These are phyloP conservation scores for Aspergillus cejpii DNA, from an alignment of 2,329 filamentous ascomycete species.

Conservation along the genomic window DNA sequence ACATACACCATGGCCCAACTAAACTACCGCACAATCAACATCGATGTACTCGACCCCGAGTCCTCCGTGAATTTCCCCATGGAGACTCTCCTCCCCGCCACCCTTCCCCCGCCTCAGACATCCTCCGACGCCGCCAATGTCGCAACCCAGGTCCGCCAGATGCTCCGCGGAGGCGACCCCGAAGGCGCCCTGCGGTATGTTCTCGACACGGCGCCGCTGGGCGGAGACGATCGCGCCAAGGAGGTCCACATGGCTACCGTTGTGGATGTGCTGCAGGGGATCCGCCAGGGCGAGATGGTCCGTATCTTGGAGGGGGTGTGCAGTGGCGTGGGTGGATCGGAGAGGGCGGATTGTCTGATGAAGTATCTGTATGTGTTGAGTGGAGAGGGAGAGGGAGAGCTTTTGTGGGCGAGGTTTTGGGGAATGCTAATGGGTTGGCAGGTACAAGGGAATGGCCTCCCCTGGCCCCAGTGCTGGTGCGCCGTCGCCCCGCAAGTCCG, in stretches of 20 bases:
- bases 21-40: slow-evolving; percentile 84
- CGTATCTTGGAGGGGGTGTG: slow-evolving; percentile 79
- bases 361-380: slow-evolving; percentile 97
- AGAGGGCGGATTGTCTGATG: slow-evolving; percentile 87
- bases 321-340: slow-evolving; percentile 67
- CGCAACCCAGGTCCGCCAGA: slow-evolving; percentile 74
- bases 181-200: slow-evolving; percentile 80
- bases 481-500: slow-evolving; percentile 46
- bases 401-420: slow-evolving; percentile 14
- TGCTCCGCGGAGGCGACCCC: slow-evolving; percentile 76
- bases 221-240: slow-evolving; percentile 51
- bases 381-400: too few species aligned
- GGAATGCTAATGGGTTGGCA: slow-evolving; percentile 32
- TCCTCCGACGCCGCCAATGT: slow-evolving; percentile 73
- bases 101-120: slow-evolving; percentile 59
- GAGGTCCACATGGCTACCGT: slow-evolving; percentile 82
- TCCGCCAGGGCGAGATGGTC: slow-evolving; percentile 93
- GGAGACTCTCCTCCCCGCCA: slow-evolving; percentile 70
- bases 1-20: slow-evolving; percentile 38
- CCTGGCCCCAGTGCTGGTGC: slow-evolving; percentile 34
- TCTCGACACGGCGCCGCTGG: slow-evolving; percentile 74
- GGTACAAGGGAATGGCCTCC: slow-evolving; percentile 81
- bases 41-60: slow-evolving; percentile 85
- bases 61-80: slow-evolving; percentile 88
- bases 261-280: slow-evolving; percentile 88